Base-by-base conservation (phyloP, 2,329 filamentous ascomycete genomes). In the Domatiomyces globalis region DNA sequence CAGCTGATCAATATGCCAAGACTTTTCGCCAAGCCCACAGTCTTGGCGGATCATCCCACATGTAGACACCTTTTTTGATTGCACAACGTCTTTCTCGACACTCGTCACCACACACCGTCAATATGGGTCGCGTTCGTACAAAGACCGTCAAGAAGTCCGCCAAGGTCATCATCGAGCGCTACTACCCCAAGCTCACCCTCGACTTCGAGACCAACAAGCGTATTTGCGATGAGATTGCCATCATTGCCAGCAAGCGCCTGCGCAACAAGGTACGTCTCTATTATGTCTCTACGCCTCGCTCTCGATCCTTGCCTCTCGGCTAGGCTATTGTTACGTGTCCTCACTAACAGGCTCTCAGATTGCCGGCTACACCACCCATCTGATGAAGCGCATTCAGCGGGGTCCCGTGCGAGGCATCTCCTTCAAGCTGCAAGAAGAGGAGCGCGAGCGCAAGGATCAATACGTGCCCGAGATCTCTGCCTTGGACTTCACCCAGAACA, bases 161-260 rank as follows among this genome's bases (percentile, higher is more conserved):
- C 78, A 98, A 98, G 86, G 88, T 95, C 81, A 90, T 96, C 79
- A 96, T 98, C 76, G 89, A 95, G 85, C 82, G 85, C 63, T 94
- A 92, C 80, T 94, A 94, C 78, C 92, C 92, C 71, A 88, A 87
- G 77, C 81, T 98, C 73, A 95, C 89, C 61, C 87, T 96, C 70
- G 92, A 98, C 80, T 98, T 98, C 79, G 92, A 98, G 84, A 95
- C 87, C 82, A 95, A 95, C 85, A 95, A 95, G 86, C 81, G 88
- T 68, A 94, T 96, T 69, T 96, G 92, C 79, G 92, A 96, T 88
- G 92, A 98, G 78, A 92, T 98, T 67, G 92, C 92, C 70, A 94
- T 98, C 75, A 98, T 98, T 71, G 87, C 92, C 65, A 94, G 85
- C 67, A 98, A 98, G 87, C 84, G 94, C 71, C 85, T 98, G 68